Evolutionary conservation across 257 asterid genomes (phyloP).

Genomic region (Solanum piurae): DNA sequence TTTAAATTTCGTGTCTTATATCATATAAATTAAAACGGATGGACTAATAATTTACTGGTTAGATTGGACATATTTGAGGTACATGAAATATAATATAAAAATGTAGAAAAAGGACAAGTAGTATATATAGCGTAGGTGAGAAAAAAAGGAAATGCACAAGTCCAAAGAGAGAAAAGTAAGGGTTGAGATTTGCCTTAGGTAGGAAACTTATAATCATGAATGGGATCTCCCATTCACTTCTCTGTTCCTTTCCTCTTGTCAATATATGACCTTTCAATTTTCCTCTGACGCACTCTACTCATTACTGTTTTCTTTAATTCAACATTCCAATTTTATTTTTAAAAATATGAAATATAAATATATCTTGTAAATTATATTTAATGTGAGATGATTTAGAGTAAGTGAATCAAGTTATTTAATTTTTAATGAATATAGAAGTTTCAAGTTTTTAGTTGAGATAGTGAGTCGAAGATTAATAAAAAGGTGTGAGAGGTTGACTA

Average conservation of each 20-base stretch:
- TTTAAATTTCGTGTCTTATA: too few species aligned
- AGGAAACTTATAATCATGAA: conserved; percentile 1
- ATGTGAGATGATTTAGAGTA: neutral
- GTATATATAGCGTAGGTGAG: neutral
- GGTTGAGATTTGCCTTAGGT: neutral
- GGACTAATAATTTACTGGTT: neutral
- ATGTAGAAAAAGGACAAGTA: neutral
- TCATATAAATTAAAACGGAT: too few species aligned
- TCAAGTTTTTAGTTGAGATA: neutral
- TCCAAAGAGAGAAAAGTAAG: neutral
- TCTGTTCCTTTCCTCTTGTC: neutral
- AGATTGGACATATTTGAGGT: neutral
- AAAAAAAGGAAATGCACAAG: neutral
- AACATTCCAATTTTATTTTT: neutral
- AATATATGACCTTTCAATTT: neutral
- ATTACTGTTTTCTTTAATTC: neutral
- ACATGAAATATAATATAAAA: neutral
- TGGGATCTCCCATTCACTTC: neutral
- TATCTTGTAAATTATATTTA: neutral
- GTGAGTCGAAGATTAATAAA: neutral
- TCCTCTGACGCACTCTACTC: neutral
- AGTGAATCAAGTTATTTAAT: too few species aligned
- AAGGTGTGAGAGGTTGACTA: accelerated
- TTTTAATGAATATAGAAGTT: too few species aligned
- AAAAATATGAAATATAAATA: too few species aligned